phyloP scores from a whole-genome alignment of 805 yeast species.

The Candida oleophila region DNA sequence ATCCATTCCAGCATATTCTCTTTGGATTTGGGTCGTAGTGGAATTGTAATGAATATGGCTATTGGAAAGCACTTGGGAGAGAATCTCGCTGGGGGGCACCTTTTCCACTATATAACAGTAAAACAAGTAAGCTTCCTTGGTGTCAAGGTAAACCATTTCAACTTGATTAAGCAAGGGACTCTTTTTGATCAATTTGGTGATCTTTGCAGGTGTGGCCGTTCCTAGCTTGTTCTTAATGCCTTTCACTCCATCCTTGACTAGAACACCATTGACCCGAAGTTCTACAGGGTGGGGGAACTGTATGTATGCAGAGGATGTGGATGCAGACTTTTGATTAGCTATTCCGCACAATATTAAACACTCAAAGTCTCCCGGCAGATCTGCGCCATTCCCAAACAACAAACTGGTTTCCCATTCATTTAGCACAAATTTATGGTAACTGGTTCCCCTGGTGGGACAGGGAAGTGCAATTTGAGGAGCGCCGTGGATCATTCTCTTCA shows the following conservation, averaged over 20 bases:
- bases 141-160: conserved; percentile 58
- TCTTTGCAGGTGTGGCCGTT: conserved; percentile 78
- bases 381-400: conserved; percentile 17
- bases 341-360: conserved; percentile 58
- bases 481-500: conserved; percentile 46
- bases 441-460: conserved; percentile 45
- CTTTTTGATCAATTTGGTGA: conserved; percentile 47
- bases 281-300: conserved; percentile 76
- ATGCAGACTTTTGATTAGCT: conserved; percentile 16
- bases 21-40: conserved; percentile 48
- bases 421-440: conserved; percentile 37
- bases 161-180: conserved; percentile 39
- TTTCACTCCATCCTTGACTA: conserved; percentile 44
- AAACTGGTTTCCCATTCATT: conserved; percentile 39
- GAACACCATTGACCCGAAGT: conserved; percentile 54
- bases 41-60: conserved; percentile 54
- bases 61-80: conserved; percentile 24
- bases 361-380: conserved; percentile 17
- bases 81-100: conserved; percentile 19
- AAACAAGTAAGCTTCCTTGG: conserved; percentile 48
- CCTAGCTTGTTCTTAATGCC: conserved; percentile 80
- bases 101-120: conserved; percentile 59
- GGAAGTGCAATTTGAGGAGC: conserved; percentile 48
- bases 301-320: conserved; percentile 36
- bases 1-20: conserved; percentile 16